phyloP scores from a whole-genome alignment of 495 filamentous ascomycete genomes.

The Penicillium ucsense region DNA sequence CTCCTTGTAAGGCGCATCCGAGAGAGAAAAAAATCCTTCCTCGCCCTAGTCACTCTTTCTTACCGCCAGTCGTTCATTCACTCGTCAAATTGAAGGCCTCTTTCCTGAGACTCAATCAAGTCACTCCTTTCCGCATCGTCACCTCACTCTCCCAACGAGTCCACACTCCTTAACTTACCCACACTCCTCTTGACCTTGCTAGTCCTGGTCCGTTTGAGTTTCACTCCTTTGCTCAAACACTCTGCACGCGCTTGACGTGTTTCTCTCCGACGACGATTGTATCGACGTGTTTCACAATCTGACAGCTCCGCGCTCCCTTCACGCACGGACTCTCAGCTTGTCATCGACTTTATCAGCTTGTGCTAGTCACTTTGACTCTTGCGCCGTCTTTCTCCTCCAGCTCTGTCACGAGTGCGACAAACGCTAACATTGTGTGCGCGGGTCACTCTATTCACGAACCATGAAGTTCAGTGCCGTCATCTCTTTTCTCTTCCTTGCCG shows the following conservation, averaged over 20 bases:
- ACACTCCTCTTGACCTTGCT: constrained; percentile 16
- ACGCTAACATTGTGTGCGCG: no score
- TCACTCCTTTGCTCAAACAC: constrained; percentile 16
- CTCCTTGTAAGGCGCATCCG: constrained; percentile 7
- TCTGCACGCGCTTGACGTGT: constrained; percentile 1
- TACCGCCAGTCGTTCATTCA: not conserved
- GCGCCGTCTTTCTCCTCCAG: no score
- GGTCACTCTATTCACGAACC: constrained; percentile 5
- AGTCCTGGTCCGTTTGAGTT: constrained; percentile 8
- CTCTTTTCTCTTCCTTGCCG: constrained; percentile 28
- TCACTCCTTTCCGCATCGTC: constrained; percentile 14
- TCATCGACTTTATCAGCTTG: constrained; percentile 1
- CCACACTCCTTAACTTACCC: constrained; percentile 13
- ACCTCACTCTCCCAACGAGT: constrained; percentile 10
- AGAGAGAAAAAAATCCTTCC: constrained; percentile 6
- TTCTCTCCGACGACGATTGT: constrained; percentile 1
- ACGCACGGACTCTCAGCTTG: not conserved
- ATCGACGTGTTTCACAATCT: constrained; percentile 1
- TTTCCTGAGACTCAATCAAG: not conserved
- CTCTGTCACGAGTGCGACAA: no score
- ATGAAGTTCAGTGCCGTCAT: constrained; percentile 30
- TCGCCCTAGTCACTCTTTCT: constrained; percentile 16
- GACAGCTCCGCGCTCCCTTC: not conserved
- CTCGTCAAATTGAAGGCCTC: no score
- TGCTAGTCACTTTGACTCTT: not conserved